Evolutionary conservation across 495 filamentous ascomycete genomes (phyloP).

Genomic region (Ramalina intermedia): DNA sequence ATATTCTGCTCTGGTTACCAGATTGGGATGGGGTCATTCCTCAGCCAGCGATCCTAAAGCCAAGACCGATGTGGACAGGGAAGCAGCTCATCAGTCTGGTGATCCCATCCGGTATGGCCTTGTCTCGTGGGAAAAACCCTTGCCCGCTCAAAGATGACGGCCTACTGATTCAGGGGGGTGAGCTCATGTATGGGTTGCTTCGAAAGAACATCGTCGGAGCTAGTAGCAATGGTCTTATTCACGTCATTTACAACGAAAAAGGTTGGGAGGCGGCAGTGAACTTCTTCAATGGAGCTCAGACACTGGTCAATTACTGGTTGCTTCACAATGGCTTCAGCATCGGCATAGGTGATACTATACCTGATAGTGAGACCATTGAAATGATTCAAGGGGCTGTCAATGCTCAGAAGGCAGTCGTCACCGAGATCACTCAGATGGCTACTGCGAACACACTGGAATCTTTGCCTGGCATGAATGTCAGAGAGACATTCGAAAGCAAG

Average conservation of each 20-base stretch:
- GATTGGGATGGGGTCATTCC: conserved; percentile 95
- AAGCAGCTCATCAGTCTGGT: conserved; percentile 95
- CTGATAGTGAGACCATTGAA: conserved; percentile 66
- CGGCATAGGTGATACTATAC: conserved; percentile 96
- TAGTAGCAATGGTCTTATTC: conserved; percentile 71
- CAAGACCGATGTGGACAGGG: conserved; percentile 89
- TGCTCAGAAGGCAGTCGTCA: conserved; percentile 66
- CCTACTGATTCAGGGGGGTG: conserved; percentile 67
- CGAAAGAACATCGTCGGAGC: conserved; percentile 92
- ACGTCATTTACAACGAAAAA: conserved; percentile 92
- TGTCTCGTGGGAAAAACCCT: conserved; percentile 47
- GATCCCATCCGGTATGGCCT: conserved; percentile 74
- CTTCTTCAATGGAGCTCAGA: conserved; percentile 92
- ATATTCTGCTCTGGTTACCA: conserved; percentile 89
- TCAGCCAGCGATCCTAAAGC: conserved; percentile 78
- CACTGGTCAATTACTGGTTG: conserved; percentile 91
- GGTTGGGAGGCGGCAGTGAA: conserved; percentile 68
- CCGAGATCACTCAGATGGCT: conserved; percentile 53
- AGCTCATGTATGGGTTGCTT: conserved; percentile 79
- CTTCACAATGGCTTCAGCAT: conserved; percentile 97
- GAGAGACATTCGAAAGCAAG: conserved; percentile 93
- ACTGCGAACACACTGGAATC: conserved; percentile 77
- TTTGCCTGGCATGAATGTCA: conserved; percentile 90
- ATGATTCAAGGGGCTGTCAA: conserved; percentile 68
- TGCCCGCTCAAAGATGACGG: conserved; percentile 65